These are phyloP conservation scores for Globisporangium middletonii DNA, from an alignment of 352 stramenopile species.

Conservation along the genomic window DNA sequence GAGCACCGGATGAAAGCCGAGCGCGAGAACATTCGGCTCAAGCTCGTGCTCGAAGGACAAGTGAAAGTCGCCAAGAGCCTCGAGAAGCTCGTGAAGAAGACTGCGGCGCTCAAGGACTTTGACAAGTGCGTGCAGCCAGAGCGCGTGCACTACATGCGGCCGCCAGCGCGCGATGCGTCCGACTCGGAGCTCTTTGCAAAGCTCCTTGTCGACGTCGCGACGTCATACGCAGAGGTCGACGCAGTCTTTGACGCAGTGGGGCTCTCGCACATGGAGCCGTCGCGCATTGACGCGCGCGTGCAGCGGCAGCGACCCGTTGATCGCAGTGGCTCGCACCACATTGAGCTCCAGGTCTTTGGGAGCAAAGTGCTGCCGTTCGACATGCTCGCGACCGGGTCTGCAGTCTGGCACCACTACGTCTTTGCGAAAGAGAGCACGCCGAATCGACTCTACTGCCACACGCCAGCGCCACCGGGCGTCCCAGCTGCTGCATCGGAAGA, in stretches of 20 bases:
- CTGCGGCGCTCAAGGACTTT: background rate
- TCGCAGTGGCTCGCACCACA: too few species aligned
- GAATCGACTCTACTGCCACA: constrained; percentile 27
- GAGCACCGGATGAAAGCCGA: background rate
- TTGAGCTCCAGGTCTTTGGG: constrained; percentile 13
- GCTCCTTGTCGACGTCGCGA: background rate
- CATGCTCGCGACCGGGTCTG: constrained; percentile 15
- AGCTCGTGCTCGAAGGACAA: too few species aligned
- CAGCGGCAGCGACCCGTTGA: too few species aligned
- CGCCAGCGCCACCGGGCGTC: constrained; percentile 5
- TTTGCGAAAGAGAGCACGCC: constrained; percentile 15
- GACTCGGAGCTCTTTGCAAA: too few species aligned
- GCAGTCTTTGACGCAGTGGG: too few species aligned
- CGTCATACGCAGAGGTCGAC: background rate
- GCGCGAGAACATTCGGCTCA: too few species aligned
- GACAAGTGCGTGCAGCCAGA: background rate
- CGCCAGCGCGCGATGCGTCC: too few species aligned
- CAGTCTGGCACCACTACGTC: constrained; percentile 30
- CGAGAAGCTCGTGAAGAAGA: background rate
- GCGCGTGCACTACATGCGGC: too few species aligned
- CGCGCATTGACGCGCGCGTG: too few species aligned
- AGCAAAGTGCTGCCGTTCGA: constrained; percentile 26
- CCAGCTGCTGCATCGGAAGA: constrained; percentile 13
- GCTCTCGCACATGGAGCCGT: too few species aligned
- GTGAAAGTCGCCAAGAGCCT: too few species aligned